Percentiles rank a stretch among this genome's conserved stretches.
Evolutionary conservation across 2,329 filamentous ascomycete genomes (phyloP).

Genomic region (Dactylellina cionopaga): DNA sequence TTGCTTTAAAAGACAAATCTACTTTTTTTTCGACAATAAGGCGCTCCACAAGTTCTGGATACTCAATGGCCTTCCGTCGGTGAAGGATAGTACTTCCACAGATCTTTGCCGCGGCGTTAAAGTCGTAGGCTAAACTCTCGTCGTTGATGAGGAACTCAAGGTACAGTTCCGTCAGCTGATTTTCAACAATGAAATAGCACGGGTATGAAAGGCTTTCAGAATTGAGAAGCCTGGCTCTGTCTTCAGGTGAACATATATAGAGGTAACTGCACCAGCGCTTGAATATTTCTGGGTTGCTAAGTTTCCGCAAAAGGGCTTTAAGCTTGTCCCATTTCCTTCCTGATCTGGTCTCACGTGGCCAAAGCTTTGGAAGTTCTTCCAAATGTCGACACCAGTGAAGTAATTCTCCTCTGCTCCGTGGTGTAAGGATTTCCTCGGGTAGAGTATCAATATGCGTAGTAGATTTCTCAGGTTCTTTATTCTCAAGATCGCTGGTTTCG

Average conservation of each 20-base stretch:
- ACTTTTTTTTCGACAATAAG: not conserved
- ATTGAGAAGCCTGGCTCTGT: not conserved
- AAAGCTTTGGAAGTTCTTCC: not conserved
- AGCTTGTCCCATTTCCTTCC: slow-evolving; percentile 23
- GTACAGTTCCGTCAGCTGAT: not conserved
- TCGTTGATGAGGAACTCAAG: slow-evolving; percentile 21
- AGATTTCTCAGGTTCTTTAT: too few species aligned
- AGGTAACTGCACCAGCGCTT: slow-evolving; percentile 3
- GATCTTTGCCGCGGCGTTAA: not conserved
- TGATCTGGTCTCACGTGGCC: slow-evolving; percentile 13
- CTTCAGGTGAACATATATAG: not conserved
- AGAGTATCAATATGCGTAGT: too few species aligned
- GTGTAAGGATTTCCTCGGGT: not conserved
- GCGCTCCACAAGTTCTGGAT: slow-evolving; percentile 1
- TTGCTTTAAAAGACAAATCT: not conserved
- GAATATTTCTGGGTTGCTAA: slow-evolving; percentile 10
- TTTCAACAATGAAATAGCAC: not conserved
- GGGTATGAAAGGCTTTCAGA: not conserved
- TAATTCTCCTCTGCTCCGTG: slow-evolving; percentile 19
- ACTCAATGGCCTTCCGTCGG: not conserved
- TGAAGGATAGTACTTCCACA: not conserved
- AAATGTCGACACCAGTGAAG: slow-evolving; percentile 11
- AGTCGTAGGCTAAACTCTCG: not conserved
- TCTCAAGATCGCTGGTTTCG: too few species aligned
- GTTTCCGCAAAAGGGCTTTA: slow-evolving; percentile 12